phyloP scores from a whole-genome alignment of 2,329 filamentous ascomycete species.

The Pyrenophora graminea region DNA sequence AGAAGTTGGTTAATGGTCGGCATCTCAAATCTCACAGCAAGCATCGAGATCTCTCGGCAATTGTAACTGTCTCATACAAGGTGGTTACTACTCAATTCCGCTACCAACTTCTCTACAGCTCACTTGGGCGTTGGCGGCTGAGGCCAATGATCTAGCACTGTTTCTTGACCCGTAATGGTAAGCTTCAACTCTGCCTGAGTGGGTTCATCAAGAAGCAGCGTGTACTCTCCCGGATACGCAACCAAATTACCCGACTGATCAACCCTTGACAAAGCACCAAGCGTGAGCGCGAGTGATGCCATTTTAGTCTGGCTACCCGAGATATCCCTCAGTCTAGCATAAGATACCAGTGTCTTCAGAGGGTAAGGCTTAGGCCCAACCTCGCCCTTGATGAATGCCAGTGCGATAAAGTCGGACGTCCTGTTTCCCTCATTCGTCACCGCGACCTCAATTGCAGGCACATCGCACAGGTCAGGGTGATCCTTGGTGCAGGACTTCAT shows the following conservation, averaged over 20 bases:
- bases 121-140: conserved; percentile 12
- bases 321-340: conserved; percentile 52
- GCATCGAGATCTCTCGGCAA: no score
- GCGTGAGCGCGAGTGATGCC: conserved; percentile 49
- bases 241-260: conserved; percentile 57
- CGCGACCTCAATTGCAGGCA: conserved; percentile 43
- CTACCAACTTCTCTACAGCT: no score
- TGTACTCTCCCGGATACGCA: conserved; percentile 59
- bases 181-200: conserved; percentile 51
- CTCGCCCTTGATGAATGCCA: conserved; percentile 56
- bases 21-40: no score
- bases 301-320: conserved; percentile 36
- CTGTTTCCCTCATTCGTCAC: conserved; percentile 55
- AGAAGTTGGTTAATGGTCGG: no score
- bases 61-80: no score
- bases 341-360: conserved; percentile 58
- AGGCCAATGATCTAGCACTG: conserved; percentile 48
- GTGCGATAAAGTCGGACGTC: conserved; percentile 58
- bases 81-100: no score
- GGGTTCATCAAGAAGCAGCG: conserved; percentile 26
- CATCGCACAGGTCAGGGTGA: conserved; percentile 42
- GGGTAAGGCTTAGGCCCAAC: conserved; percentile 58
- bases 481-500: conserved; percentile 41
- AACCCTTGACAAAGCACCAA: conserved; percentile 56
- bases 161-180: conserved; percentile 52